Evolutionary conservation across 208 protist species (phyloP), one percentile per base, ranked within the genome.

Genomic region (Leptomonas pyrrhocoris): DNA sequence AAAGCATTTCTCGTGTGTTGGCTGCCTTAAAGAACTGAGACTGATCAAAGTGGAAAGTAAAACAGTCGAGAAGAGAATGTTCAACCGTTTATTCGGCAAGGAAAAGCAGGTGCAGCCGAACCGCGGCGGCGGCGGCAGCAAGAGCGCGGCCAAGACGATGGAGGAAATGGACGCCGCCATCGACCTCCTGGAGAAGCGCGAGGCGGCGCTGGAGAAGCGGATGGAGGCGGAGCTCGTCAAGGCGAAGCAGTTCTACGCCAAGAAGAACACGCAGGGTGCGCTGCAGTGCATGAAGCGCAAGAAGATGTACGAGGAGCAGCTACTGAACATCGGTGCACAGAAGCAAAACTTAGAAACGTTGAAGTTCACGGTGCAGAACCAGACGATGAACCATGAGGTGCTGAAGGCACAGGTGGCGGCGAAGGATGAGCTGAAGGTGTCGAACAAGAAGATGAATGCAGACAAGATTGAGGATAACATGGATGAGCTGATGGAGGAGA

Each of bases 251-350:
- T 84, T 88, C 55, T 80, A 94, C 40, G 69, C 79, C 4, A 93
- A 89, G 75, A 96, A 97, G 68, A 96, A 98, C 75, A 91, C 79
- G n/a, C 75, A 84, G 45, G 83, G 64, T 21, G 95, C 95, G 13
- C 64, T 95, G 65, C 82, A 94, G 72, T 92, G 87, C 64, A 92
- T 97, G 86, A 96, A 95, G 73, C 84, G 91, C 18, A 98, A 98
- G 78, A 98, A 98, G 77, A 63, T 81, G 75, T 94, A 88, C 74
- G 89, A 97, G 67, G 83, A 88, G 60, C 92, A 98, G 77, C 74
- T 97, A 18, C 25, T 79, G 30, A 85, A 71, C 48, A 75, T 96
- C 13, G 63, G 63, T 8, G 74, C 46, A 0, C 83, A 94, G 74
- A 88, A 91, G 68, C 78, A 86, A 51, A 98, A 96, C 68, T 64